Percentiles rank a stretch among this genome's conserved stretches.
These are phyloP conservation scores for Aegilops bicornis DNA, from an alignment of 176 grass and related monocot genomes.

Conservation along the genomic window DNA sequence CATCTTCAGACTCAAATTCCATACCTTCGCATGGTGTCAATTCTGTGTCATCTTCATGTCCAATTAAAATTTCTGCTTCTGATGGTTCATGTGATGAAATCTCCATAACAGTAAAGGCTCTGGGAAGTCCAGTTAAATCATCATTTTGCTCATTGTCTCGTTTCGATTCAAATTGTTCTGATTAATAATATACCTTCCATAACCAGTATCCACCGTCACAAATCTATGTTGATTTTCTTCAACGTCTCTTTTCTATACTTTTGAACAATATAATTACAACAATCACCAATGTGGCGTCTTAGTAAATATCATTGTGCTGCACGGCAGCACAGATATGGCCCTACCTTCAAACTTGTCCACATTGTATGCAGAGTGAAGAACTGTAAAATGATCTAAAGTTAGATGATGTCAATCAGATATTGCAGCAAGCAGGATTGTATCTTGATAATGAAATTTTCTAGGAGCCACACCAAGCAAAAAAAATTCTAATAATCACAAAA, in stretches of 20 bases:
- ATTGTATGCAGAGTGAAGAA: neutral
- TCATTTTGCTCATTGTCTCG: neutral
- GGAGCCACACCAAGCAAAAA: neutral
- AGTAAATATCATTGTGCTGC: neutral
- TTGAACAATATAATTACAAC: neutral
- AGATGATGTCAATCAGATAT: slow-evolving; percentile 27
- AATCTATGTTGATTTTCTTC: neutral
- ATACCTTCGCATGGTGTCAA: slow-evolving; percentile 64
- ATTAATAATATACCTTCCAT: slow-evolving; percentile 29
- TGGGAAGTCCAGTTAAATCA: slow-evolving; percentile 24
- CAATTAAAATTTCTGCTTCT: slow-evolving; percentile 39
- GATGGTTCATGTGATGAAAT: slow-evolving; percentile 4
- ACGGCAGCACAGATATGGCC: slow-evolving; percentile 4
- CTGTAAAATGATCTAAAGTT: slow-evolving; percentile 3
- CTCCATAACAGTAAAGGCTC: slow-evolving; percentile 26
- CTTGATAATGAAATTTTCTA: neutral
- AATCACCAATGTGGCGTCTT: slow-evolving; percentile 5
- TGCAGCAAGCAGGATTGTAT: neutral
- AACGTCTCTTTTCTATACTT: neutral
- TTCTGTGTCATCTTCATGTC: slow-evolving; percentile 42
- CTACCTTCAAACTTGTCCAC: neutral
- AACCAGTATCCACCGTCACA: neutral
- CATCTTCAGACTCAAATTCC: slow-evolving; percentile 70
- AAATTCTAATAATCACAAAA: neutral
- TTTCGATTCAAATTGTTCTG: slow-evolving; percentile 25